A percentile compares a stretch with the other conserved stretches of the same genome.
These are phyloP conservation scores for Simplicillium aogashimaense DNA, from an alignment of 2,329 filamentous ascomycete genomes.

Conservation along the genomic window DNA sequence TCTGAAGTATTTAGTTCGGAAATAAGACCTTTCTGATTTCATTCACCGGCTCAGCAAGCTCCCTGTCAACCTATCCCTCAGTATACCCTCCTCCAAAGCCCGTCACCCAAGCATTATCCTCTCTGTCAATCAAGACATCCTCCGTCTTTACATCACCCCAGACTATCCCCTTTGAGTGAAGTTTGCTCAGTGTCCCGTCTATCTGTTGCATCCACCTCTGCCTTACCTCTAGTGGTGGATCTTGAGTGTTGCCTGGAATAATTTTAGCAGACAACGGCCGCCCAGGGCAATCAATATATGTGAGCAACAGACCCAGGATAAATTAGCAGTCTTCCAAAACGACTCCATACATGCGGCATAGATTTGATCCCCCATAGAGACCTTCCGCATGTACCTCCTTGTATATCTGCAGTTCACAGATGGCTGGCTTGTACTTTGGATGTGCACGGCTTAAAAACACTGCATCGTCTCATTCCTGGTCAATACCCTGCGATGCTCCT, in stretches of 20 bases:
- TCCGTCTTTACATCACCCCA: slow-evolving; percentile 15
- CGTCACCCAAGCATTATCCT: slow-evolving; percentile 13
- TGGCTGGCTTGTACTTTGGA: slow-evolving; percentile 5
- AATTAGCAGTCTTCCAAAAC: slow-evolving; percentile 9
- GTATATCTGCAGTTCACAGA: slow-evolving; percentile 9
- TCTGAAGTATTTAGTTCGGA: too few relatives aligned
- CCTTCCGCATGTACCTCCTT: slow-evolving; percentile 8
- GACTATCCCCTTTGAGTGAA: slow-evolving; percentile 8
- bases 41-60: slow-evolving; percentile 9
- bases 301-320: slow-evolving; percentile 9
- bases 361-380: slow-evolving; percentile 6
- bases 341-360: slow-evolving; percentile 11
- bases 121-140: slow-evolving; percentile 19
- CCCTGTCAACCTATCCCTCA: slow-evolving; percentile 12
- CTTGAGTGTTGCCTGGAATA: neutral
- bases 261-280: neutral
- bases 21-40: neutral
- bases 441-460: slow-evolving; percentile 12
- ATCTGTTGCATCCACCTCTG: slow-evolving; percentile 11
- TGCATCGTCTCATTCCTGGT: slow-evolving; percentile 7
- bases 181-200: slow-evolving; percentile 1
- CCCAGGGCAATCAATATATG: slow-evolving; percentile 4
- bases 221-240: slow-evolving; percentile 7
- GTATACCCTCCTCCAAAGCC: slow-evolving; percentile 16
- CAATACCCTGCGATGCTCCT: slow-evolving; percentile 10